phyloP scores from a whole-genome alignment of 2,329 filamentous ascomycete species.

The Metarhizium rileyi region DNA sequence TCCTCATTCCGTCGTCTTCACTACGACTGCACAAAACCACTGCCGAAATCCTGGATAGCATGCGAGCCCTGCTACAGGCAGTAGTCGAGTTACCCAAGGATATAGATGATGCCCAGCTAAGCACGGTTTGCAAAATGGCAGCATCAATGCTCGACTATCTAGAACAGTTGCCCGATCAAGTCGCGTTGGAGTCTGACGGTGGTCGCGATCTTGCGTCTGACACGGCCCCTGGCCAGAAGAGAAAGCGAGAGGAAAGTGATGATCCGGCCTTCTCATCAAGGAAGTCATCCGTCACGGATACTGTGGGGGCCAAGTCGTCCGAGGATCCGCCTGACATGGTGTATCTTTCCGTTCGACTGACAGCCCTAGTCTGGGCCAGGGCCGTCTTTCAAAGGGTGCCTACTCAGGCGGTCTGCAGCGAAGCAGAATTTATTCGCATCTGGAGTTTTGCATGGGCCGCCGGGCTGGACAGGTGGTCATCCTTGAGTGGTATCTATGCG shows the following conservation, averaged over 20 bases:
- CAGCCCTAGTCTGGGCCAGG: slow-evolving; percentile 37
- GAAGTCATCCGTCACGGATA: slow-evolving; percentile 5
- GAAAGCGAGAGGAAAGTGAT: slow-evolving; percentile 9
- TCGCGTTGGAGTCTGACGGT: slow-evolving; percentile 10
- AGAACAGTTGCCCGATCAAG: slow-evolving; percentile 19
- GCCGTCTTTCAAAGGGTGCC: slow-evolving; percentile 34
- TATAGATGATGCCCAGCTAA: slow-evolving; percentile 25
- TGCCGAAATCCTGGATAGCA: slow-evolving; percentile 41
- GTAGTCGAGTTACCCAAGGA: slow-evolving; percentile 29
- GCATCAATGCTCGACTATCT: slow-evolving; percentile 31
- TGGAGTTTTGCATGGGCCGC: slow-evolving; percentile 40
- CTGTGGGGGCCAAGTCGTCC: slow-evolving; percentile 4
- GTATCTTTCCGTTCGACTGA: slow-evolving; percentile 36
- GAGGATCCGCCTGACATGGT: slow-evolving; percentile 28
- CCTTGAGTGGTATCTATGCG: slow-evolving; percentile 36
- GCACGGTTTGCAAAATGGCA: slow-evolving; percentile 29
- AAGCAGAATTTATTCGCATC: slow-evolving; percentile 29
- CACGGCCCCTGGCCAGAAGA: slow-evolving; percentile 5
- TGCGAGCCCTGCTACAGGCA: slow-evolving; percentile 35
- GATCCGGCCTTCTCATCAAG: slow-evolving; percentile 2
- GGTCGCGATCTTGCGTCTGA: neutral
- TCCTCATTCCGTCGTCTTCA: slow-evolving; percentile 29
- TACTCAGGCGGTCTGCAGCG: slow-evolving; percentile 29
- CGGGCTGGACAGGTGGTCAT: slow-evolving; percentile 35
- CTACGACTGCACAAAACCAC: slow-evolving; percentile 36